Base-by-base conservation (phyloP, 139 green algal species). In the Chlorella sp. region DNA sequence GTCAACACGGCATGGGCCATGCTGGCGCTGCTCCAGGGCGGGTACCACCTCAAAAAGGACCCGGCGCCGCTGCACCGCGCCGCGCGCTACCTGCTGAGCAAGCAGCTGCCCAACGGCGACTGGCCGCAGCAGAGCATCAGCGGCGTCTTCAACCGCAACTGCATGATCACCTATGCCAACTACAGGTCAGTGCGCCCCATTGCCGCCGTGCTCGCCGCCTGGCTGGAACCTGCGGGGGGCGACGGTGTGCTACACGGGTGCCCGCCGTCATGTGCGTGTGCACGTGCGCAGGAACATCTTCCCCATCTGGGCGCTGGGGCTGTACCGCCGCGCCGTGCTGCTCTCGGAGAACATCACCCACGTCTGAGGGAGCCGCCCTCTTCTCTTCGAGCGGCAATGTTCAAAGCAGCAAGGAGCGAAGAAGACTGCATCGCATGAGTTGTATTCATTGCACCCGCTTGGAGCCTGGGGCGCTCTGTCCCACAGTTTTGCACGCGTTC, bases 81-180 rank as follows among this genome's bases (percentile, higher is more conserved):
- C 3, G 89, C 88, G 1, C 35, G 69, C 22, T 87, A 82, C 62
- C 78, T 96, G 14, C 66, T 93, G 59, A 31, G 59, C 26, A 50
- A 31, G 66, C 92, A 97, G 86, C 63, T 82, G 75, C 27, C 73
- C 5, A 83, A 70, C 42, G 96, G 94, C 6, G 95, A 98, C 82
- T 99, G 93, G 89, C 96, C 96, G 27, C 95, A 99, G 87, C 93
- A 99, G 90, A 84, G 91, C 74, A 99, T 99, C 85, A 96, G 85
- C 55, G 96, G 95, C 31, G 96, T 99, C 3, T 99, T 99, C 91
- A 99, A 99, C 85, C 85, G 90, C 76, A 99, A 99, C 86, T 99
- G 93, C 88, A 97, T 98, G 92, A 99, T 99, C 84, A 95, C 90
- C 0, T 99, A 98, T 70, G 88, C 93, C 27, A 96, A 97, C 84